Base-by-base conservation (phyloP, 192 early-diverging fungal species). In the Backusella westeae region DNA sequence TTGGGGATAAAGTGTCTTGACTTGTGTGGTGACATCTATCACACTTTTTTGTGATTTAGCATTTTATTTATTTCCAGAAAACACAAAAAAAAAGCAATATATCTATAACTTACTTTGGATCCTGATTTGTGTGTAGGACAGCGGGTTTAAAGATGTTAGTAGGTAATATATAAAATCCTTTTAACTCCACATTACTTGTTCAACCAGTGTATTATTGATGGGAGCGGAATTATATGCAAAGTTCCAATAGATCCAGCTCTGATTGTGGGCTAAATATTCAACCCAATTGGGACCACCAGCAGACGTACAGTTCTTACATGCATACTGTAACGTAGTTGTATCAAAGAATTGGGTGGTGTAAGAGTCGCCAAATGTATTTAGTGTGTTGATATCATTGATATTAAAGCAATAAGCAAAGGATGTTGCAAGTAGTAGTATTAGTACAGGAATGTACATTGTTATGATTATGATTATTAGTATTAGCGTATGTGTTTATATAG, bases 161-260 rank as follows among this genome's bases (percentile, higher is more conserved):
- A 68, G n/a, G 1, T 19, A 35, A 19, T 32, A 32, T 32, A 32
- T 17, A 44, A 44, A 44, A 19, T 44, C 15, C 5, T 15, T 44
- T 44, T 15, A 39, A 39, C 38, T 39, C 38, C 38, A 39, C 38
- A 39, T 44, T 70, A 76, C 75, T 35, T 76, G 75, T 1, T 56
- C 34, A 32, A 63, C 68, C 6, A 76, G 12, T 38, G 66, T 23
- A 26, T 76, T 59, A 9, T 49, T 46, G 6, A 76, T 49, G 35
- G 75, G 75, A n/a, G 75, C 75, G 34, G 67, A 69, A 36, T 76
- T 76, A 23, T 76, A 76, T 14, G 75, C 75, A 34, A 76, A 70
- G 21, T 76, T 49, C 75, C 75, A 76, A 56, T 34, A 36, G 6
- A 15, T 44, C 39, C 69, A 42, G 29, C 10, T 7, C 35, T 23